A percentile compares a stretch with the other conserved stretches of the same genome.
These are phyloP conservation scores for Podospora fimiseda DNA, from an alignment of 495 filamentous ascomycete species.

Conservation along the genomic window DNA sequence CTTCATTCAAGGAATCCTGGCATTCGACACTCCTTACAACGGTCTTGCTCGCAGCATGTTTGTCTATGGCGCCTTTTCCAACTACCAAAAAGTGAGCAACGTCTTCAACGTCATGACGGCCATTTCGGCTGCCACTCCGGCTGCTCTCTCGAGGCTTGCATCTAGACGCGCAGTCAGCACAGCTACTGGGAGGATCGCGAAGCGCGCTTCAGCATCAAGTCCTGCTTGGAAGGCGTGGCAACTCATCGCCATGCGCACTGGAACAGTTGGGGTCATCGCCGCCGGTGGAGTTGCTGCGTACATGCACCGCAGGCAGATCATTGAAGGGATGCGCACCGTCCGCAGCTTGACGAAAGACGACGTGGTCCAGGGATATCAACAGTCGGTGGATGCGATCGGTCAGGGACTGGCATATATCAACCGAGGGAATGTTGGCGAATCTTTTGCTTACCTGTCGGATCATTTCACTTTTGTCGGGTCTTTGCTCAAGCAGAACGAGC, in stretches of 20 bases:
- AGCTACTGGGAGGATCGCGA: constrained; percentile 37
- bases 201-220: constrained; percentile 17
- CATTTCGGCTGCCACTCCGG: constrained; percentile 42
- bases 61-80: constrained; percentile 82
- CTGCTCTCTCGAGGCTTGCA: constrained; percentile 44
- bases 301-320: constrained; percentile 66
- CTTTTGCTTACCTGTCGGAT: constrained; percentile 42
- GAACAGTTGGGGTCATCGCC: constrained; percentile 77
- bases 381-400: constrained; percentile 38
- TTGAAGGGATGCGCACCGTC: constrained; percentile 46
- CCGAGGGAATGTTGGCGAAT: constrained; percentile 39
- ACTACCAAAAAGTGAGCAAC: constrained; percentile 69
- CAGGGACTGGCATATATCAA: constrained; percentile 47
- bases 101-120: constrained; percentile 69
- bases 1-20: constrained; percentile 72
- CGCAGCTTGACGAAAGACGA: constrained; percentile 33
- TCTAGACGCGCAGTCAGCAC: constrained; percentile 27
- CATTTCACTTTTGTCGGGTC: constrained; percentile 44
- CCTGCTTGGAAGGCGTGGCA: constrained; percentile 63
- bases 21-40: constrained; percentile 92
- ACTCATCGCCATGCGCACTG: constrained; percentile 75
- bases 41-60: constrained; percentile 85
- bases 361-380: constrained; percentile 36
- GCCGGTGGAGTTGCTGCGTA: constrained; percentile 86
- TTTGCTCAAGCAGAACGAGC: constrained; percentile 38